Base-by-base conservation (phyloP, 768 basidiomycete species). In the Termitomyces bulborhizus region DNA sequence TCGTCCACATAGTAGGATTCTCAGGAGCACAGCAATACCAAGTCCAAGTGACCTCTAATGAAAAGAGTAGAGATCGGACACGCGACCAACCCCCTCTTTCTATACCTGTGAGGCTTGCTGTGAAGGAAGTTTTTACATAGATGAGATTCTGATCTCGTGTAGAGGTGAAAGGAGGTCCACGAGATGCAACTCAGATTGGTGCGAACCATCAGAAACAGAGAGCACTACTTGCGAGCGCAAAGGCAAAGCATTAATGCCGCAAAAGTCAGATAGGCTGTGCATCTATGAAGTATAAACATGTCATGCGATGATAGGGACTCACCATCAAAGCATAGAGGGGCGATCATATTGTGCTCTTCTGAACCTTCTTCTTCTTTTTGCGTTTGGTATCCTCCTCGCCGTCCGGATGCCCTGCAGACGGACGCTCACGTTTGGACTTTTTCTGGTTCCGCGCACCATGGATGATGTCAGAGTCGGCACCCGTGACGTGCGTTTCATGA, bases 331-430 rank as follows among this genome's bases (percentile, higher is more conserved):
- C 37, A 13, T 4, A 34, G 18, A n/a, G 29, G 45, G 18, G 41
- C 1, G 27, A 51, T 57, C 48, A 62, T 36, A 36, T 51, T 39
- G 51, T 31, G 32, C 51, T 70, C 57, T 56, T 44, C 51, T 53
- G 24, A 16, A 42, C 7, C 26, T 53, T 51, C 50, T 69, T 71
- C 48, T 69, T 71, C 61, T 69, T 73, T 58, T 70, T 76, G 44
- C 67, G 64, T 58, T 68, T 70, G 48, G 61, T 65, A 43, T 56
- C 54, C 6, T 55, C 55, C 12, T 62, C 66, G 29, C 57, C 65
- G 4, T 63, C 63, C 15, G 59, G 50, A n/a, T 59, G 58, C 13
- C 63, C 67, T 4, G 53, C 57, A 18, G 59, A 44, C 26, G 55
- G 49, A 43, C 68, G 67, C 45, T 66, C 65, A 34, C 71, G 68